Percentiles rank a stretch among this genome's conserved stretches.
Evolutionary conservation across 805 yeast genomes (phyloP).

Genomic region (Myxozyma udenii): DNA sequence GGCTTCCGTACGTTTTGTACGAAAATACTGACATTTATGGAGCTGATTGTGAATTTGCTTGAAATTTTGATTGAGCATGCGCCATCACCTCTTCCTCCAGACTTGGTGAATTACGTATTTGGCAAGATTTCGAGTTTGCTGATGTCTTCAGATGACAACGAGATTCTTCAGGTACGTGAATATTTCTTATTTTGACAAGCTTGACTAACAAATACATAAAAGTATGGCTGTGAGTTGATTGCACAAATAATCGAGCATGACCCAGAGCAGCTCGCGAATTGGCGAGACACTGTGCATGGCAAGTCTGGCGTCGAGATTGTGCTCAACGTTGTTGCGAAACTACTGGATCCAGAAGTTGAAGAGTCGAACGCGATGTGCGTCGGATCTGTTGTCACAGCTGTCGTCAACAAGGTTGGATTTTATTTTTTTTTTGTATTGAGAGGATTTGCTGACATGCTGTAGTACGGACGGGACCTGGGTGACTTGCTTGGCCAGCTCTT

Average conservation of each 20-base stretch:
- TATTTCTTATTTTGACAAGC: background rate
- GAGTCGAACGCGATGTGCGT: constrained; percentile 81
- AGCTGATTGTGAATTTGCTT: constrained; percentile 21
- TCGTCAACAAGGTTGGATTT: constrained; percentile 46
- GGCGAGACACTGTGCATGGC: constrained; percentile 27
- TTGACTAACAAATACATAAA: background rate
- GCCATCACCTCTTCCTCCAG: constrained; percentile 26
- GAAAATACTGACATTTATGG: background rate
- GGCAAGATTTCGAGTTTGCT: constrained; percentile 22
- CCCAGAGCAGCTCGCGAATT: constrained; percentile 32
- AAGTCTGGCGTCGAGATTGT: constrained; percentile 53
- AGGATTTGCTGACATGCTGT: background rate
- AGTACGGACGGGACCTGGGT: constrained; percentile 39
- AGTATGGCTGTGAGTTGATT: constrained; percentile 71
- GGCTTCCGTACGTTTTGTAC: background rate
- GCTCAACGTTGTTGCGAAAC: constrained; percentile 62
- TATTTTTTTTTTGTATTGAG: background rate
- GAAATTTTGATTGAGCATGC: constrained; percentile 23
- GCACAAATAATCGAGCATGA: constrained; percentile 53
- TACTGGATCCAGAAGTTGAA: constrained; percentile 61
- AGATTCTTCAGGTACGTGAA: constrained; percentile 19
- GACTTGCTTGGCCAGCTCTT: constrained; percentile 54
- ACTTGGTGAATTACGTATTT: constrained; percentile 23
- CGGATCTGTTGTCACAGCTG: constrained; percentile 61
- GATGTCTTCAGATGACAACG: constrained; percentile 21